Conservation (phyloP, 176 grass and related monocot species). For the Tuctoria greenei region DNA sequence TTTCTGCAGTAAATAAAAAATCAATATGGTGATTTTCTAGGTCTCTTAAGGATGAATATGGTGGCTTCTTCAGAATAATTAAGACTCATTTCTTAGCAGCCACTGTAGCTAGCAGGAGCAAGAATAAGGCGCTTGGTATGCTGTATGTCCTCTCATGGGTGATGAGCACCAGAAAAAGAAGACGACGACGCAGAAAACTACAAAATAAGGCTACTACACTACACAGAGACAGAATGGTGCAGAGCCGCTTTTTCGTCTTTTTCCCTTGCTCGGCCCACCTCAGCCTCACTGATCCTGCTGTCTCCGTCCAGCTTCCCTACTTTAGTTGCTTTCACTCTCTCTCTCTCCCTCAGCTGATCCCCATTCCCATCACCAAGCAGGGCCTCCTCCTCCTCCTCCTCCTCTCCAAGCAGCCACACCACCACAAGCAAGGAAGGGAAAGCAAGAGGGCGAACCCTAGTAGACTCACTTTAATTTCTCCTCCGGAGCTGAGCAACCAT, state of each 20-base stretch:
- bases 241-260: conserved; percentile 30
- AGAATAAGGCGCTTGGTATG: too few relatives aligned
- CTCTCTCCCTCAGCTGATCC: conserved; percentile 32
- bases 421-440: conserved; percentile 23
- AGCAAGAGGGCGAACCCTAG: conserved; percentile 29
- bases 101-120: too few relatives aligned
- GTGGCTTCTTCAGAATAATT: too few relatives aligned
- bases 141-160: not conserved
- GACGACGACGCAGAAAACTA: not conserved
- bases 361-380: conserved; percentile 39
- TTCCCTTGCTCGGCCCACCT: conserved; percentile 20
- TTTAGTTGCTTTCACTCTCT: conserved; percentile 14
- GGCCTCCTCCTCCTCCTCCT: conserved; percentile 18
- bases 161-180: conserved; percentile 3
- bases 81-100: too few relatives aligned
- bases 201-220: conserved; percentile 43
- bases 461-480: conserved; percentile 9
- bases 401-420: conserved; percentile 43
- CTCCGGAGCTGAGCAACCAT: not conserved
- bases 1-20: too few relatives aligned
- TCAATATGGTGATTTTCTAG: too few relatives aligned
- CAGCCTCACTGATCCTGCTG: conserved; percentile 43
- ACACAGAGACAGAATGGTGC: conserved; percentile 42
- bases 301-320: conserved; percentile 29
- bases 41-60: too few relatives aligned